Evolutionary conservation across 805 yeast species (phyloP), one percentile per base, ranked within the genome.

Genomic region (Teunomyces barrocoloradensis): DNA sequence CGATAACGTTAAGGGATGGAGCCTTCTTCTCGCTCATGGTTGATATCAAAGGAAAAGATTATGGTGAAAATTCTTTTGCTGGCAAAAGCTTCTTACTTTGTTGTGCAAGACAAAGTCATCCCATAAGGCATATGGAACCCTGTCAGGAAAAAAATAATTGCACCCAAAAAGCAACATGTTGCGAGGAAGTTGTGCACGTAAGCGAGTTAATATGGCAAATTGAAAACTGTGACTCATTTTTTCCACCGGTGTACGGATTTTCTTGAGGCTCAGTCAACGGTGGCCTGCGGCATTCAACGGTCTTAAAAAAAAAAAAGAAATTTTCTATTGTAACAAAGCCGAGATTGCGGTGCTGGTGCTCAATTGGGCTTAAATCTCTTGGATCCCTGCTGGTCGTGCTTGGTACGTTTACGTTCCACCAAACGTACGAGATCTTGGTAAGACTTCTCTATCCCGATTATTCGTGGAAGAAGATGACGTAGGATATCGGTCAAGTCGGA

Each of bases 1-100:
- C 53, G 15, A 52, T 17, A 36, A 44, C 49, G n/a, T 46, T 43
- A 20, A 49, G 30, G 27, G 54, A 51, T 13, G 40, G 18, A 6
- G 40, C 15, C 28, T 37, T 41, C 28, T 18, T 29, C 28, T 44
- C 38, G 18, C 40, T 34, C 45, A 43, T 33, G 36, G 12, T 34
- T 9, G 13, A 15, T 21, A 11, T 21, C 32, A 11, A n/a, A 33
- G 17, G 38, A 43, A 25, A 35, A 45, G 43, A 33, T 27, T 36
- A 44, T 35, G 27, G 17, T 35, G 23, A 35, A 35, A 20, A 35
- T 17, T 20, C 38, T 35, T 25, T 9, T 25, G 27, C 27, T 32
- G 18, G 17, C 18, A 15, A 32, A 15, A 5, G 7, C 13, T 32
- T 13, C 13, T 32, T 32, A 32, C 17, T 13, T 9, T 10, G 4